Evolutionary conservation across 805 yeast genomes (phyloP).

Genomic region (Lipomyces yamanashiensis): DNA sequence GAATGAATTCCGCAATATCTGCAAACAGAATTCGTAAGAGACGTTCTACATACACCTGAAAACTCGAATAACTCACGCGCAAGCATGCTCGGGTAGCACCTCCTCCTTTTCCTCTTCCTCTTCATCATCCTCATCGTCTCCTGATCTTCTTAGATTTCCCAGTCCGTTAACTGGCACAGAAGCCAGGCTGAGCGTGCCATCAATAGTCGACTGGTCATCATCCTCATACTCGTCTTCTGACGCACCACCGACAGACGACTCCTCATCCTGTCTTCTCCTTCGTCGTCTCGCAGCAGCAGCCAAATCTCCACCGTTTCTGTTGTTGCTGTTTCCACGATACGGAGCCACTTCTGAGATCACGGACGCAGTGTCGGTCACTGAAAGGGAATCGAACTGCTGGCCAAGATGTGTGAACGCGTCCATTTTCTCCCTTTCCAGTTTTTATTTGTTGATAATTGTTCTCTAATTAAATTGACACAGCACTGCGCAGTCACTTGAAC

Average conservation of each 20-base stretch:
- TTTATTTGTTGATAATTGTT: too few species aligned
- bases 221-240: slow-evolving; percentile 28
- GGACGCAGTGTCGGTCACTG: slow-evolving; percentile 40
- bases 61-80: slow-evolving; percentile 44
- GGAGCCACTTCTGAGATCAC: slow-evolving; percentile 40
- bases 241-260: slow-evolving; percentile 12
- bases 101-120: slow-evolving; percentile 37
- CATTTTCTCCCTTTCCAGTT: slow-evolving; percentile 13
- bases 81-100: slow-evolving; percentile 51
- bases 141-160: slow-evolving; percentile 11
- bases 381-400: slow-evolving; percentile 31
- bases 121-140: slow-evolving; percentile 35
- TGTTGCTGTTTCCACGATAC: slow-evolving; percentile 22
- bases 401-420: slow-evolving; percentile 33
- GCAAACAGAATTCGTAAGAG: neutral
- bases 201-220: slow-evolving; percentile 33
- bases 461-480: too few species aligned
- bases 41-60: too few species aligned
- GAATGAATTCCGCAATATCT: slow-evolving; percentile 75
- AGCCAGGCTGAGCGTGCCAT: slow-evolving; percentile 35
- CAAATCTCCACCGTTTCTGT: neutral
- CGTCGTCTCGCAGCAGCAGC: neutral
- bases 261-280: slow-evolving; percentile 14
- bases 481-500: too few species aligned
- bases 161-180: slow-evolving; percentile 22